These are phyloP conservation scores for Pleurotus pulmonarius DNA, from an alignment of 768 basidiomycete genomes.

Conservation along the genomic window DNA sequence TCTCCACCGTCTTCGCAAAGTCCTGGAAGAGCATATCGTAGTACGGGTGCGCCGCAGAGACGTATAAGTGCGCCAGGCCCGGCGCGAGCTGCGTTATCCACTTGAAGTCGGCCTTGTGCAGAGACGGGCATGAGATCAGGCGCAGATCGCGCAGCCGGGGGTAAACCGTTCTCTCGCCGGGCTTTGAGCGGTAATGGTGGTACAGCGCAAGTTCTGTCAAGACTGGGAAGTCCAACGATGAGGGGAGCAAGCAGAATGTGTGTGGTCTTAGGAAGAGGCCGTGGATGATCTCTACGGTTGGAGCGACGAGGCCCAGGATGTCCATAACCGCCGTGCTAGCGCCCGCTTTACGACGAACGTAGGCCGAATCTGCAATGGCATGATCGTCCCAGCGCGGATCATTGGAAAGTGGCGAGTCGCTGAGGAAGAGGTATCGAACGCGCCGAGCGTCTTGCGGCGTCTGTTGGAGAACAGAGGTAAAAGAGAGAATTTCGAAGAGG, in stretches of 20 bases:
- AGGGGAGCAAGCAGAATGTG: constrained; percentile 1
- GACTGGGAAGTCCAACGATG: background rate
- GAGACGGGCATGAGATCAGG: background rate
- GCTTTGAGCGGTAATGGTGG: constrained; percentile 4
- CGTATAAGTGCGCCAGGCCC: background rate
- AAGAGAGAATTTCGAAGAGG: constrained; percentile 20
- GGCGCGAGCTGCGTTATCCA: constrained; percentile 2
- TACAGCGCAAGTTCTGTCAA: background rate
- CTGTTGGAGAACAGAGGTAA: constrained; percentile 17
- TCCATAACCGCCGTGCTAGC: background rate
- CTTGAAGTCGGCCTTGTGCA: constrained; percentile 3
- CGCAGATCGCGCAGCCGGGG: background rate
- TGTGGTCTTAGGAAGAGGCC: constrained; percentile 1
- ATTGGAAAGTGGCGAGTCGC: background rate
- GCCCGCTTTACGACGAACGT: background rate
- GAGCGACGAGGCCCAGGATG: background rate
- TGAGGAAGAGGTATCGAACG: background rate
- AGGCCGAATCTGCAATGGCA: background rate
- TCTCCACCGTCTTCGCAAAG: background rate
- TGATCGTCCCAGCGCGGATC: background rate
- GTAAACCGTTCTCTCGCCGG: background rate
- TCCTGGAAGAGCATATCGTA: background rate
- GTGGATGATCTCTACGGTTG: background rate
- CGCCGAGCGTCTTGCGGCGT: background rate
- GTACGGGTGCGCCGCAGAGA: background rate